Conservation (phyloP, 83 land plant genomes). For the Diphasiastrum complanatum region DNA sequence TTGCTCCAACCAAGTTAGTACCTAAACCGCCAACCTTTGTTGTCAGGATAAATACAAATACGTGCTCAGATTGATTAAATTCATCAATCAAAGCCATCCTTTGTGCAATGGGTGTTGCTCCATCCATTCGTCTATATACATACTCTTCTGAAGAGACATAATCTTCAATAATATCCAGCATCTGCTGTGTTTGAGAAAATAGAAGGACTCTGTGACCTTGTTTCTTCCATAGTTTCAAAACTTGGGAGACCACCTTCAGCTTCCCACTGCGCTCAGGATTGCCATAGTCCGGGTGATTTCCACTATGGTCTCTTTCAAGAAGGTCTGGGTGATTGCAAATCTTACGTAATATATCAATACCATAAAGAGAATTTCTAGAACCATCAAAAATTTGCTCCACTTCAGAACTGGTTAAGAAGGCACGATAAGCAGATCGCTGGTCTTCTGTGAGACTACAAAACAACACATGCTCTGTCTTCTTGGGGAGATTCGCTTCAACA, state of each 20-base stretch:
- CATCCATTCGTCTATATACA: conserved; percentile 92
- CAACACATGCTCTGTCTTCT: conserved; percentile 93
- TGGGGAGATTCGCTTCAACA: conserved; percentile 91
- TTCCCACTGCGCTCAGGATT: conserved; percentile 91
- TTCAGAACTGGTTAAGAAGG: conserved; percentile 92
- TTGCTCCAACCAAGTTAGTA: conserved; percentile 84
- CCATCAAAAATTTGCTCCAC: conserved; percentile 95
- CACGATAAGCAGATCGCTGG: conserved; percentile 73
- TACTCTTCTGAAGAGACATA: conserved; percentile 43
- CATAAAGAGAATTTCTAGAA: conserved; percentile 79
- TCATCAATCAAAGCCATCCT: conserved; percentile 87
- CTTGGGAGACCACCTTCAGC: conserved; percentile 74
- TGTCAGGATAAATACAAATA: conserved; percentile 81
- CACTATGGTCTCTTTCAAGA: conserved; percentile 76
- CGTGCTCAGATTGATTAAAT: conserved; percentile 70
- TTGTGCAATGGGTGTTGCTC: conserved; percentile 73
- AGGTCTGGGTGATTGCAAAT: conserved; percentile 98
- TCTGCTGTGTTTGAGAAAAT: conserved; percentile 94
- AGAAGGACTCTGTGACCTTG: conserved; percentile 91
- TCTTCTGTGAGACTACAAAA: conserved; percentile 83
- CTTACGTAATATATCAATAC: conserved; percentile 93
- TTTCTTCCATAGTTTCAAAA: conserved; percentile 77
- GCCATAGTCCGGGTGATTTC: conserved; percentile 78
- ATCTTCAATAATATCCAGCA: conserved; percentile 89
- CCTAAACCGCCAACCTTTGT: conserved; percentile 97